Conservation (phyloP, 805 yeast genomes). For the Yarrowia osloensis region DNA sequence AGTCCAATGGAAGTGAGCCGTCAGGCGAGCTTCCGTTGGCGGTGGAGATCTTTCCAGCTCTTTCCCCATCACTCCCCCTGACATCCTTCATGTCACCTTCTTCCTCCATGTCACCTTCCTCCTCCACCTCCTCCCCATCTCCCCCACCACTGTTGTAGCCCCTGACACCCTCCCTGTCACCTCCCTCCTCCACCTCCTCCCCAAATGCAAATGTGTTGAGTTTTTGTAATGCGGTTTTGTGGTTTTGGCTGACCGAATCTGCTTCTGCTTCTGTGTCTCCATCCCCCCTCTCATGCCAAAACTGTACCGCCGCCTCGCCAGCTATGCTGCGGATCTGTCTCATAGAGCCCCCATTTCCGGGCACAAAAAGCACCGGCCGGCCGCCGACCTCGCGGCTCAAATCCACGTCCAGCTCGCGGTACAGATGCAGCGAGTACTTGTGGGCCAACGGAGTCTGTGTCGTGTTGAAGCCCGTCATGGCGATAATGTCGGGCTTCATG, state of each 20-base stretch:
- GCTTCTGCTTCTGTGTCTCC: background rate
- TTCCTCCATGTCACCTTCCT: background rate
- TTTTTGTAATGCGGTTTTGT: background rate
- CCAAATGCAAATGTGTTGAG: conserved; percentile 9
- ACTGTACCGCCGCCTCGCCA: conserved; percentile 27
- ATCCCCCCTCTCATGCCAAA: background rate
- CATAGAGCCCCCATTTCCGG: conserved; percentile 92
- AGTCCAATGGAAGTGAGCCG: conserved; percentile 51
- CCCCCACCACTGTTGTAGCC: background rate
- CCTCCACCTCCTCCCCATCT: background rate
- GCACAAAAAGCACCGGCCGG: conserved; percentile 81
- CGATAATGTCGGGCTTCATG: conserved; percentile 24
- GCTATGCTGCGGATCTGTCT: conserved; percentile 85
- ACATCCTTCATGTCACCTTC: background rate
- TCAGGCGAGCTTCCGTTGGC: background rate
- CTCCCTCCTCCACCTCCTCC: background rate
- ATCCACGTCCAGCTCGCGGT: conserved; percentile 71
- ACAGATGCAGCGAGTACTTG: conserved; percentile 77
- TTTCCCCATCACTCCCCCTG: no score
- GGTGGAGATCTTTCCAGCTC: background rate
- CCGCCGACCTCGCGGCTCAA: conserved; percentile 56
- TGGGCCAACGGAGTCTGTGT: conserved; percentile 68
- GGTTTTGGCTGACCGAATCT: no score
- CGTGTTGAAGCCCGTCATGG: conserved; percentile 61
- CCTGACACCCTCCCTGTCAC: background rate